phyloP scores from a whole-genome alignment of 2,329 filamentous ascomycete genomes.

The Chaetomium globosum region DNA sequence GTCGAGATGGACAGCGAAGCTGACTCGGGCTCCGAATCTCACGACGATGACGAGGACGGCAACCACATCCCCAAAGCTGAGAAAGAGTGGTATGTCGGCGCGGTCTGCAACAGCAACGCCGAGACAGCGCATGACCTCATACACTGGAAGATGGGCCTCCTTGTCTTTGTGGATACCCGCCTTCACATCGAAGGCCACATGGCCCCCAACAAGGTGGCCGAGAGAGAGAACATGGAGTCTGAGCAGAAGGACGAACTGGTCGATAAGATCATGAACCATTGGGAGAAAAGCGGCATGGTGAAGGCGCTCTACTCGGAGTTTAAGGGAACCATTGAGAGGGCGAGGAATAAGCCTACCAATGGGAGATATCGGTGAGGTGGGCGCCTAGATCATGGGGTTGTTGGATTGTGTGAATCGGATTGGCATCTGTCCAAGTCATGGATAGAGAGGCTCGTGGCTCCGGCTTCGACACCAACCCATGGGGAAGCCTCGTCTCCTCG shows the following conservation, averaged over 20 bases:
- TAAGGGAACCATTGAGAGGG: constrained; percentile 61
- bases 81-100: constrained; percentile 48
- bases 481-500: too few species aligned
- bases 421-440: not conserved
- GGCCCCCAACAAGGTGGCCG: constrained; percentile 56
- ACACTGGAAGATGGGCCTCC: constrained; percentile 77
- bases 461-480: too few species aligned
- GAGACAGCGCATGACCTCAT: constrained; percentile 70
- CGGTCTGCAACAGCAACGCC: constrained; percentile 55
- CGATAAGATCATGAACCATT: constrained; percentile 64
- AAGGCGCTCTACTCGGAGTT: constrained; percentile 67
- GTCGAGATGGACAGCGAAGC: constrained; percentile 47
- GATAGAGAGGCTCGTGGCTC: not conserved
- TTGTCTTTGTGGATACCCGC: constrained; percentile 68
- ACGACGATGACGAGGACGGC: constrained; percentile 45
- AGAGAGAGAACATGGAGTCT: constrained; percentile 63
- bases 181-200: constrained; percentile 63
- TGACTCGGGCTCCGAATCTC: constrained; percentile 14
- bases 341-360: constrained; percentile 51
- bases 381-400: not conserved
- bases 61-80: constrained; percentile 42
- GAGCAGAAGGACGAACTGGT: constrained; percentile 63
- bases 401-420: not conserved
- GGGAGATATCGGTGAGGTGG: constrained; percentile 25
- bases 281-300: constrained; percentile 63